Evolutionary conservation across 176 grass and related monocot genomes (phyloP).

Genomic region (Phyllostachys edulis): DNA sequence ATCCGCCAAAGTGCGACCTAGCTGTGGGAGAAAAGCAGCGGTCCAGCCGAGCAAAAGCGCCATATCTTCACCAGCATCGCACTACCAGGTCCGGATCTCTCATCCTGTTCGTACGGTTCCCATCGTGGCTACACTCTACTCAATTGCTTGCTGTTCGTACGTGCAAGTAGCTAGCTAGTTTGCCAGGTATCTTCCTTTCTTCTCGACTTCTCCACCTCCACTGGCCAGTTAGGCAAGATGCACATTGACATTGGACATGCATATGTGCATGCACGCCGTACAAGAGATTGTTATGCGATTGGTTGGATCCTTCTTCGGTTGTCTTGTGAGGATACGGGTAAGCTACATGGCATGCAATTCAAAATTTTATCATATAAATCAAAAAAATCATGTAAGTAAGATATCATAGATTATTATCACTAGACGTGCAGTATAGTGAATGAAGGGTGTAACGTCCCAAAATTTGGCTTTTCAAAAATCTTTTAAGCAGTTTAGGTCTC

Average conservation of each 20-base stretch:
- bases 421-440: too few relatives aligned
- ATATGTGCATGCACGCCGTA: not conserved
- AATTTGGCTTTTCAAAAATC: too few relatives aligned
- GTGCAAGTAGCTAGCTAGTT: not conserved
- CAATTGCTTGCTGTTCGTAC: not conserved
- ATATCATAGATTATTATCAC: too few relatives aligned
- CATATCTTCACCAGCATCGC: slow-evolving; percentile 32
- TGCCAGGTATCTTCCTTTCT: not conserved
- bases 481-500: too few relatives aligned
- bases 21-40: not conserved
- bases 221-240: not conserved
- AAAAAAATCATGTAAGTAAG: too few relatives aligned
- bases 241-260: slow-evolving; percentile 8
- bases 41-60: not conserved
- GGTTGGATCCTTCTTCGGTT: not conserved
- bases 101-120: not conserved
- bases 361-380: too few relatives aligned
- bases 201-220: not conserved
- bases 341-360: too few relatives aligned
- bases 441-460: too few relatives aligned
- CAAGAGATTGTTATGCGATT: not conserved
- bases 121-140: slow-evolving; percentile 12
- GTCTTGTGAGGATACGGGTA: not conserved
- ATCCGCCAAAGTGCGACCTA: slow-evolving; percentile 10
- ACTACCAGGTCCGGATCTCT: not conserved